Percentiles rank a stretch among this genome's conserved stretches.
Evolutionary conservation across 306 rosid species (phyloP).

Genomic region (Coriaria nepalensis): DNA sequence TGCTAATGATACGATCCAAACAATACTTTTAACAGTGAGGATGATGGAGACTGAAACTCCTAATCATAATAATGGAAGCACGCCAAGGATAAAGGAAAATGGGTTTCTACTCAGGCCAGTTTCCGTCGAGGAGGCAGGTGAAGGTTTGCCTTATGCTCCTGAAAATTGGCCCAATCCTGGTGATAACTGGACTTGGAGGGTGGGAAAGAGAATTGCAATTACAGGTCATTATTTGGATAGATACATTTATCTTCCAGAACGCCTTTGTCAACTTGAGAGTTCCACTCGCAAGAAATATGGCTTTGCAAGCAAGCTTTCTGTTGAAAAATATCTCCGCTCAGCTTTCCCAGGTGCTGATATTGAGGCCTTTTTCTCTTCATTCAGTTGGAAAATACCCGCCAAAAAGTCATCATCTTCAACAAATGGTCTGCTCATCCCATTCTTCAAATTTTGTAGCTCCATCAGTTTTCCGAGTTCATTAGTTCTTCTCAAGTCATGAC

Average conservation of each 20-base stretch:
- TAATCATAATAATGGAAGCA: conserved; percentile 17
- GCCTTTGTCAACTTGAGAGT: conserved; percentile 12
- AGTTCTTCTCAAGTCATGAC: background rate
- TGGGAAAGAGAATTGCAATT: conserved; percentile 44
- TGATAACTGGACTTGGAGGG: conserved; percentile 71
- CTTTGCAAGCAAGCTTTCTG: conserved; percentile 67
- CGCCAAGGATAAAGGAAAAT: conserved; percentile 3
- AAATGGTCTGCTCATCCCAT: background rate
- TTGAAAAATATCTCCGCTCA: conserved; percentile 39
- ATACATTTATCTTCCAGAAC: conserved; percentile 51
- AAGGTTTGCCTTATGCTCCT: conserved; percentile 83
- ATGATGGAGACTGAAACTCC: conserved; percentile 27
- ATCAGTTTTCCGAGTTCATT: background rate
- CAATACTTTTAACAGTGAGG: too few species aligned
- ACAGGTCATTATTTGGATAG: conserved; percentile 59
- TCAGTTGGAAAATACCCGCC: conserved; percentile 74
- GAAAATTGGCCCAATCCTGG: conserved; percentile 69
- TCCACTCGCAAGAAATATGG: conserved; percentile 14
- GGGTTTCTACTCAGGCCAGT: conserved; percentile 15
- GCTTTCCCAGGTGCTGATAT: conserved; percentile 33
- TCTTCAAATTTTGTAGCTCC: background rate
- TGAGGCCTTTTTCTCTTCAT: conserved; percentile 46
- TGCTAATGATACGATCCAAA: too few species aligned
- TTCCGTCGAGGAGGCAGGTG: conserved; percentile 34
- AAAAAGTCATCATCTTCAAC: conserved; percentile 9